Percentiles rank a stretch among this genome's conserved stretches.
Evolutionary conservation across 2,329 filamentous ascomycete genomes (phyloP).

Genomic region (Colletotrichum theobromicola): DNA sequence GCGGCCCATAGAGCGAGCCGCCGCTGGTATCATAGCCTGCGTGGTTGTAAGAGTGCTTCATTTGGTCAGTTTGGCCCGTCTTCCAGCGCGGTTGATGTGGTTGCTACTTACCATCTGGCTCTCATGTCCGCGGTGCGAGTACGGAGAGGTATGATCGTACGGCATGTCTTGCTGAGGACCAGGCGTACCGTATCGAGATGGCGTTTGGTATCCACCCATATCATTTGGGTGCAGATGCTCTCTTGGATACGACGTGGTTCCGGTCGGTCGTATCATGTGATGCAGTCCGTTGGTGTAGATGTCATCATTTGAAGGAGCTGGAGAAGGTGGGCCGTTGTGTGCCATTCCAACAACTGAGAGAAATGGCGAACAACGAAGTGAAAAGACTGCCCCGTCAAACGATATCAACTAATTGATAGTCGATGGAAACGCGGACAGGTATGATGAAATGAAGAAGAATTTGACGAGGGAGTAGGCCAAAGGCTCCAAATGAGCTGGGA

Average conservation of each 20-base stretch:
- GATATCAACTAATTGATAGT: not conserved
- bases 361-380: not conserved
- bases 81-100: not conserved
- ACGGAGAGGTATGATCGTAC: slow-evolving; percentile 34
- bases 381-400: not conserved
- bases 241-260: slow-evolving; percentile 30
- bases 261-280: slow-evolving; percentile 50
- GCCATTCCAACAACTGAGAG: slow-evolving; percentile 34
- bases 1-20: slow-evolving; percentile 9
- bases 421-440: not conserved
- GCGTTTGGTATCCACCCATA: slow-evolving; percentile 36
- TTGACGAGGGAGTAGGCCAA: not conserved
- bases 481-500: not conserved
- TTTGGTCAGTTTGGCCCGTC: not conserved
- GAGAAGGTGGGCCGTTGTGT: slow-evolving; percentile 47
- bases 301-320: slow-evolving; percentile 44
- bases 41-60: slow-evolving; percentile 4
- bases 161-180: slow-evolving; percentile 32
- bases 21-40: slow-evolving; percentile 8
- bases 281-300: slow-evolving; percentile 45
- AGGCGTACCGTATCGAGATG: slow-evolving; percentile 43
- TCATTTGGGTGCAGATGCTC: slow-evolving; percentile 31
- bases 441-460: not conserved
- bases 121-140: slow-evolving; percentile 28
- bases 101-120: slow-evolving; percentile 9